Base-by-base conservation (phyloP, 257 asterid species). In the Coffea eugenioides region DNA sequence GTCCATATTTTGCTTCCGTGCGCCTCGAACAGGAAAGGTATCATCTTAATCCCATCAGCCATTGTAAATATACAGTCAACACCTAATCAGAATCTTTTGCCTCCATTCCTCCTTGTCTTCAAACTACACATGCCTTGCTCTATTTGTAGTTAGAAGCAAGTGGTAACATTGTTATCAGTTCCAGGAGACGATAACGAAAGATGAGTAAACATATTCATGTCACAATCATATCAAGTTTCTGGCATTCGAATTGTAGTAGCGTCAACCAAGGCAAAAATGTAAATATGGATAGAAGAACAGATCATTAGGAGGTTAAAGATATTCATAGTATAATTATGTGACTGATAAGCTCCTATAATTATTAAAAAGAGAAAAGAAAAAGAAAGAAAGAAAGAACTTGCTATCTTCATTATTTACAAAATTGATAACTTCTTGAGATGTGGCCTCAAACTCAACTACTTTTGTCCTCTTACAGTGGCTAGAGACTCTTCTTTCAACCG, bases 21-120 rank as follows among this genome's bases (percentile, higher is more conserved):
- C 91, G 6, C 89, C 87, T 69, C 87, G 92, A 78, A 75, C 81
- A n/a, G 94, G 94, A 82, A 84, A 85, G 93, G 90, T 90, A 77
- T 74, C 61, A 76, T 34, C 75, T 73, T 77, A 31, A 49, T 70
- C 6, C 59, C 61, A 15, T 21, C 70, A 68, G 0, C 20, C 69
- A 8, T 21, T 21, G n/a, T n/a, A 23, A 61, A 23, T 71, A 41
- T 11, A 73, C 13, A 56, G 36, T 1, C 8, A 23, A 46, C 12
- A 43, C 56, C 41, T 23, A 2, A 64, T 43, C 7, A 25, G 73
- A 20, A 62, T 76, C 43, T 76, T 59, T 45, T 11, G 27, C 54
- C 36, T 73, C 48, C 57, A 23, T 41, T 14, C 59, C 25, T 16
- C 41, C 13, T 45, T 31, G 69, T 76, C 15, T 51, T 31, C 54